These are phyloP conservation scores for Beauveria australis DNA, from an alignment of 2,329 filamentous ascomycete species.

Conservation along the genomic window DNA sequence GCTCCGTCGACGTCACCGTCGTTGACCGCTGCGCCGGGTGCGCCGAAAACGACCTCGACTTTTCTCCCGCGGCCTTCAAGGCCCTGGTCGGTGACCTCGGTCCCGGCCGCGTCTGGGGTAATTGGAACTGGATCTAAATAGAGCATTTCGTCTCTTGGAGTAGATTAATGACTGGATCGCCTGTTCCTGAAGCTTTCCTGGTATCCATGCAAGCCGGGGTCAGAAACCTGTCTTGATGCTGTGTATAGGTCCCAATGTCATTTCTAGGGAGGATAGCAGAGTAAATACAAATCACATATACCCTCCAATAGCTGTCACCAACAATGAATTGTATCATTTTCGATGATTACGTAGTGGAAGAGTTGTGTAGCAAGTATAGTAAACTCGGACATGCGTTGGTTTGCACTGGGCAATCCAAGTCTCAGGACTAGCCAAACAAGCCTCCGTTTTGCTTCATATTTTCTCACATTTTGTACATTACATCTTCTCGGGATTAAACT, in stretches of 20 bases:
- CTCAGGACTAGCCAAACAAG: too few species aligned
- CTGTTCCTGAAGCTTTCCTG: neutral
- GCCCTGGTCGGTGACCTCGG: slow-evolving; percentile 28
- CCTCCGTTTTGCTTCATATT: too few species aligned
- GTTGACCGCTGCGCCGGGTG: slow-evolving; percentile 58
- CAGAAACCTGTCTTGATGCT: neutral
- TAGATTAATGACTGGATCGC: neutral
- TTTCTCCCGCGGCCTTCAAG: slow-evolving; percentile 39
- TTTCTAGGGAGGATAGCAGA: neutral
- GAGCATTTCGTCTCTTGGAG: neutral
- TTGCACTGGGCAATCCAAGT: too few species aligned
- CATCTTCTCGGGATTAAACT: too few species aligned
- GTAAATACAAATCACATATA: neutral
- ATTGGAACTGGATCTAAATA: slow-evolving; percentile 21
- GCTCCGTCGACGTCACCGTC: slow-evolving; percentile 50
- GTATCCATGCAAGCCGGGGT: too few species aligned
- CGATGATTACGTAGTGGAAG: too few species aligned
- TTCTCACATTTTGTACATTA: too few species aligned
- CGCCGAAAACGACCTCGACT: slow-evolving; percentile 37
- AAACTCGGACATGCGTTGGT: neutral
- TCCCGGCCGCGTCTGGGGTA: slow-evolving; percentile 17
- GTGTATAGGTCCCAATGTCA: neutral
- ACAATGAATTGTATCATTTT: too few species aligned
- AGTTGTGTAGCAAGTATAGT: neutral
- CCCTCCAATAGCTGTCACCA: too few species aligned